phyloP scores from a whole-genome alignment of 2,329 filamentous ascomycete genomes.

The Boeremia exigua region DNA sequence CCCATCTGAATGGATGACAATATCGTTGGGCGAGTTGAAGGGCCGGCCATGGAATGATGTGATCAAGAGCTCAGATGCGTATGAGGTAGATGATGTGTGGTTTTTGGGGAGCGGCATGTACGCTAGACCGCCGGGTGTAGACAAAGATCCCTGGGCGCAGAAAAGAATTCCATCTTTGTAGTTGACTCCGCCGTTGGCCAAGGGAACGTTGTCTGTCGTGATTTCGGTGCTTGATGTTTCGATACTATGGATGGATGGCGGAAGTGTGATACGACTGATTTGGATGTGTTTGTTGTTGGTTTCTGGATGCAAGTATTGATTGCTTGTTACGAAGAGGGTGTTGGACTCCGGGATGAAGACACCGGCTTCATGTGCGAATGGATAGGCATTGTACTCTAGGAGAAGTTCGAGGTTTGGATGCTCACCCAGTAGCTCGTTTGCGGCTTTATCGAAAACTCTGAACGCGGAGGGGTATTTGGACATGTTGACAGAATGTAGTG shows the following conservation, averaged over 20 bases:
- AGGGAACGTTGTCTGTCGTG: slow-evolving; percentile 9
- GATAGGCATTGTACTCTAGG: slow-evolving; percentile 67
- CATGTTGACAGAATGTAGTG: not conserved
- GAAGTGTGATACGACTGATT: slow-evolving; percentile 22
- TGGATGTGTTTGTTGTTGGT: slow-evolving; percentile 26
- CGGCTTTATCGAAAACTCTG: slow-evolving; percentile 14
- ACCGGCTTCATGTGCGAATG: slow-evolving; percentile 59
- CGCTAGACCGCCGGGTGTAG: slow-evolving; percentile 36
- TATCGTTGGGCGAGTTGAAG: slow-evolving; percentile 51
- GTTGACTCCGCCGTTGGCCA: slow-evolving; percentile 40
- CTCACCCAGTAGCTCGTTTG: slow-evolving; percentile 11
- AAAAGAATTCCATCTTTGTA: slow-evolving; percentile 40
- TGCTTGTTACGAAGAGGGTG: slow-evolving; percentile 50
- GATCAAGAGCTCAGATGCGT: slow-evolving; percentile 37
- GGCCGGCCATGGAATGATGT: slow-evolving; percentile 52
- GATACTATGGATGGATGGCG: slow-evolving; percentile 4
- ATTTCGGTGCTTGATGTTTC: slow-evolving; percentile 12
- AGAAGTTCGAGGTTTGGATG: slow-evolving; percentile 20
- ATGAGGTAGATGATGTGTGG: slow-evolving; percentile 2
- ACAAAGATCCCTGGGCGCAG: slow-evolving; percentile 43
- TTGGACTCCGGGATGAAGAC: slow-evolving; percentile 44
- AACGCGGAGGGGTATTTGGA: slow-evolving; percentile 9
- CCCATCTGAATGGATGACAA: slow-evolving; percentile 48
- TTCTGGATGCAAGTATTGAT: slow-evolving; percentile 30
- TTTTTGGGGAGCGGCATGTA: slow-evolving; percentile 36